These are phyloP conservation scores for Ustilago curta DNA, from an alignment of 1,284 basidiomycete species.

Conservation along the genomic window DNA sequence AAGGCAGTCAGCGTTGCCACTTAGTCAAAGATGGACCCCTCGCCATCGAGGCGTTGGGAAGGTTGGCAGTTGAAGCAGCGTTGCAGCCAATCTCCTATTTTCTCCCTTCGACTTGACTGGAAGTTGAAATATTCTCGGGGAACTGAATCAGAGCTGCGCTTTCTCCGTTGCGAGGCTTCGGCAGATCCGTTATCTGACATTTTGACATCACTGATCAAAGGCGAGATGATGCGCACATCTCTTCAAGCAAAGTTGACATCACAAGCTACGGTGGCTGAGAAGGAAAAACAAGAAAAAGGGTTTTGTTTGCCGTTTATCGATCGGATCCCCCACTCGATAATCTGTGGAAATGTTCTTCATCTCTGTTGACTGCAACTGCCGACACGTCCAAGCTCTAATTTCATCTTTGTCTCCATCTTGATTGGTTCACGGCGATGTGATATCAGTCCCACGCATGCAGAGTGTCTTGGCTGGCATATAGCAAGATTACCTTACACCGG, in stretches of 20 bases:
- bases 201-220: constrained; percentile 4
- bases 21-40: neutral
- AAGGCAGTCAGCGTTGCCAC: no score
- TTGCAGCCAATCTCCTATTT: neutral
- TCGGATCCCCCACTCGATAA: constrained; percentile 14
- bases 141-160: neutral
- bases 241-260: neutral
- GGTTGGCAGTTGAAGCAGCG: no score
- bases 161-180: constrained; percentile 4
- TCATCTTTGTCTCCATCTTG: constrained; percentile 12
- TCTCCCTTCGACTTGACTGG: neutral
- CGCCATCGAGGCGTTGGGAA: neutral
- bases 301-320: constrained; percentile 28
- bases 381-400: constrained; percentile 18
- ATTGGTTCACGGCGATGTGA: constrained; percentile 20
- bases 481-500: neutral
- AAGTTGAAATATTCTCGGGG: neutral
- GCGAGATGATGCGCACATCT: neutral
- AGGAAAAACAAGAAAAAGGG: neutral
- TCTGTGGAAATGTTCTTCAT: constrained; percentile 8
- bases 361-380: constrained; percentile 9
- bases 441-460: constrained; percentile 18
- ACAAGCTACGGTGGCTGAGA: neutral
- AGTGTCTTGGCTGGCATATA: no score
- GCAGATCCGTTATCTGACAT: constrained; percentile 21